phyloP scores from a whole-genome alignment of 331 rosid species.

The Malus hybrid region DNA sequence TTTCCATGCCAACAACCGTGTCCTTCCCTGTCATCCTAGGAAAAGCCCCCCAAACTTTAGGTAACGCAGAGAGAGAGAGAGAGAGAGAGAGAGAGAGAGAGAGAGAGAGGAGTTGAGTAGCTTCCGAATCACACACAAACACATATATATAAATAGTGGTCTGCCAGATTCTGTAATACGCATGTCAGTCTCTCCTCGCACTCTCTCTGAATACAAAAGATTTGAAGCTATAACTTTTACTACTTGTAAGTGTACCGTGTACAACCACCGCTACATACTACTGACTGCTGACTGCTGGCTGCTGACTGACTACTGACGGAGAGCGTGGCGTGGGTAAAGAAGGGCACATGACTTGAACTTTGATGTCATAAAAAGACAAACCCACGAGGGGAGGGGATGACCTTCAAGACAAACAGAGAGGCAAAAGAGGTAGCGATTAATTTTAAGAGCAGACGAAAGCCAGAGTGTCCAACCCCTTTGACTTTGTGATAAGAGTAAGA shows the following conservation, averaged over 20 bases:
- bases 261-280: neutral
- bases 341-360: neutral
- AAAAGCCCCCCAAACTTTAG: slow-evolving; percentile 28
- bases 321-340: no score
- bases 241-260: neutral
- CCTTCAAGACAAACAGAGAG: slow-evolving; percentile 16
- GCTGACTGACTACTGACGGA: no score
- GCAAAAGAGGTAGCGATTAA: neutral
- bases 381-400: slow-evolving; percentile 32
- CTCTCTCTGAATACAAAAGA: no score
- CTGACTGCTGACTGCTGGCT: no score
- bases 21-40: slow-evolving; percentile 2
- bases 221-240: neutral
- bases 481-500: slow-evolving; percentile 19
- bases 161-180: neutral
- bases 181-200: neutral
- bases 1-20: neutral
- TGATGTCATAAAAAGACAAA: slow-evolving; percentile 30
- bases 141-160: no score
- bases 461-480: slow-evolving; percentile 4
- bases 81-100: neutral
- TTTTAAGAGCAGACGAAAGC: no score
- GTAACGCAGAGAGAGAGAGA: slow-evolving; percentile 2
- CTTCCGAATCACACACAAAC: no score
- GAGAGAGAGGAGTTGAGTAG: neutral